Base-by-base conservation (phyloP, 2,329 filamentous ascomycete genomes). In the Hypoxylon sp. region DNA sequence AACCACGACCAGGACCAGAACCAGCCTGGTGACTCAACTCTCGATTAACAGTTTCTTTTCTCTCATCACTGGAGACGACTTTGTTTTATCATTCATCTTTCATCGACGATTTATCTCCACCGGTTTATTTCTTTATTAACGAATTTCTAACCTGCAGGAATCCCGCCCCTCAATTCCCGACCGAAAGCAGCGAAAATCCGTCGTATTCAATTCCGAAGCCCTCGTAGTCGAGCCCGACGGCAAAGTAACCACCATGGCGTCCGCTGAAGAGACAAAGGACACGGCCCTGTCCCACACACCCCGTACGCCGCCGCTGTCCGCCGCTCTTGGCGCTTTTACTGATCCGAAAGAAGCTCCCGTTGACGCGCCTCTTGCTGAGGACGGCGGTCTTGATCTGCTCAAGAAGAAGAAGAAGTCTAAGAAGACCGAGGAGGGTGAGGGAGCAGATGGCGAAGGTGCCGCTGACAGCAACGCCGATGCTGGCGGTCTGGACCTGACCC, bases 211-310 rank as follows among this genome's bases (percentile, higher is more conserved):
- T 74, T 90, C 95, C 77, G 91, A 91, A 72, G 86, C 91, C 70
- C 85, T 90, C 66, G 87, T 97, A 70, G 93, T 97, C 75, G 91
- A 96, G 81, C 86, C 87, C 77, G 91, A 97, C 83, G 94, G 94
- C 70, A 86, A 88, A 74, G 87, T 97, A 73, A 91, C 86, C 71
- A 88, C 90, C 78, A 83, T 86, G 75, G 86, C 90, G 75, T 84
- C 88, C 67, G 86, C 89, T 71, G 90, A 41, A 26, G 38, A 91
- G 70, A 83, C 89, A 69, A 92, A 92, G 80, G 86, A 89, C 67
- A 91, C 90, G 70, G 92, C 92, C 67, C 85, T 89, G 81, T 92
- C 88, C 74, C 91, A 96, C 78, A 84, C 87, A 74, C 77, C 86
- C 71, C 82, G 86, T 87, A 87, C 81, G 83, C 82, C 81, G 77